These are phyloP conservation scores for Mycena vulgaris DNA, from an alignment of 768 basidiomycete genomes.

Conservation along the genomic window DNA sequence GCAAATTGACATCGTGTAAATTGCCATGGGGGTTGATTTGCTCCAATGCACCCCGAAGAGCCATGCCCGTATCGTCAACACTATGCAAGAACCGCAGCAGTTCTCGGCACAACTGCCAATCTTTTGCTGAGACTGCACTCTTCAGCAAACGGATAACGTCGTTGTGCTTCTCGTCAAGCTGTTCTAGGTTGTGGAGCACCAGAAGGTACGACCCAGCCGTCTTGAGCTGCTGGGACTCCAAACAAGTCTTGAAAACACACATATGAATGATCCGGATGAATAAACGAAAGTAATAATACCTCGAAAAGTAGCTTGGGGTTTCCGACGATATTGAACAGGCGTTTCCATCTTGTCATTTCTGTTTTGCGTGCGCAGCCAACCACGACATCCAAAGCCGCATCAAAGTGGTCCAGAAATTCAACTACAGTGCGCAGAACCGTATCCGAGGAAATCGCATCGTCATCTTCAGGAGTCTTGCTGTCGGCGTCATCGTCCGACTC, in stretches of 20 bases:
- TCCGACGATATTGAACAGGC: constrained; percentile 91
- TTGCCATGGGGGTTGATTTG: constrained; percentile 54
- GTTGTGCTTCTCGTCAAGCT: constrained; percentile 82
- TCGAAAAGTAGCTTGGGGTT: constrained; percentile 94
- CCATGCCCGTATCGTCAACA: constrained; percentile 88
- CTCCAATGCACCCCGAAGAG: constrained; percentile 73
- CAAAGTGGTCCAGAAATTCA: constrained; percentile 96
- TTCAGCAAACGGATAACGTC: constrained; percentile 88
- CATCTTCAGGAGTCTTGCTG: constrained; percentile 39
- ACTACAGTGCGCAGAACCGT: constrained; percentile 77
- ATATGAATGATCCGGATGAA: not conserved
- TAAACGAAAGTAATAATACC: constrained; percentile 56
- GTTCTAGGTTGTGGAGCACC: constrained; percentile 94
- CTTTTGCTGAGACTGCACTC: constrained; percentile 81
- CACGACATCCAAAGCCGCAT: constrained; percentile 91
- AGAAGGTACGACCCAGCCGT: constrained; percentile 95
- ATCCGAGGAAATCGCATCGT: constrained; percentile 47
- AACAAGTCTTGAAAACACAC: constrained; percentile 71
- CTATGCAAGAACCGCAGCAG: constrained; percentile 93
- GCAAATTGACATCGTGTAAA: not conserved
- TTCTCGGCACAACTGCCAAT: constrained; percentile 94
- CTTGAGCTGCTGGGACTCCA: constrained; percentile 79
- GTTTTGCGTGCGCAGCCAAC: constrained; percentile 98
- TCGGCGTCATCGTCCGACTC: constrained; percentile 78
- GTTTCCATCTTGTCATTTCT: constrained; percentile 91